Conservation (phyloP, 495 filamentous ascomycete genomes). For the Penicillium canescens region DNA sequence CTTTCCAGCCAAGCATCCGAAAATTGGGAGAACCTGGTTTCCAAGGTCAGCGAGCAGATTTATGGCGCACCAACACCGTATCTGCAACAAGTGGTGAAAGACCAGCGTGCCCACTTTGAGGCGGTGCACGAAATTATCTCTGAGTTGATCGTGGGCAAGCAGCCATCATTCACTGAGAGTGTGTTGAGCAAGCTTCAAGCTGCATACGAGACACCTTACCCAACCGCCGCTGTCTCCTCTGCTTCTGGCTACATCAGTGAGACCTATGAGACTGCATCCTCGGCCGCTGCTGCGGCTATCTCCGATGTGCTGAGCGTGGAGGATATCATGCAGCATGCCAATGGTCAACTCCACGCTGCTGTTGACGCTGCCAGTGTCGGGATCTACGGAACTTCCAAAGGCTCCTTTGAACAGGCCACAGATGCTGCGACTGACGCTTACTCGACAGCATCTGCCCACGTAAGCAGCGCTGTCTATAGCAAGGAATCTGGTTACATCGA, state of each 20-base stretch:
- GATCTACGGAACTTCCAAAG: slow-evolving; percentile 60
- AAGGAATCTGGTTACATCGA: slow-evolving; percentile 51
- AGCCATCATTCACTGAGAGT: slow-evolving; percentile 80
- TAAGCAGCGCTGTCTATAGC: slow-evolving; percentile 59
- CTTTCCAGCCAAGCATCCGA: slow-evolving; percentile 53
- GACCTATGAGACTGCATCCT: slow-evolving; percentile 58
- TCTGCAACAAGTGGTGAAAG: slow-evolving; percentile 52
- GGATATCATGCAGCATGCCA: slow-evolving; percentile 55
- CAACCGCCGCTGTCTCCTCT: slow-evolving; percentile 43
- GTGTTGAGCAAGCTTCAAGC: slow-evolving; percentile 69
- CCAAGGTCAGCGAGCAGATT: slow-evolving; percentile 66
- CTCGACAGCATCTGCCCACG: slow-evolving; percentile 45
- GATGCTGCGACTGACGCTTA: slow-evolving; percentile 52
- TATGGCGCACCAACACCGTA: slow-evolving; percentile 74
- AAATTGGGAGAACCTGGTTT: slow-evolving; percentile 69
- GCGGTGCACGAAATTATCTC: slow-evolving; percentile 72
- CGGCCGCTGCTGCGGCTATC: slow-evolving; percentile 48
- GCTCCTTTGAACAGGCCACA: slow-evolving; percentile 53
- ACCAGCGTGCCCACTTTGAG: slow-evolving; percentile 60
- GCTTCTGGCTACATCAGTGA: slow-evolving; percentile 58
- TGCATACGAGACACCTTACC: slow-evolving; percentile 61
- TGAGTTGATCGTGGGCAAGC: slow-evolving; percentile 74
- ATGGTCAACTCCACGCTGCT: slow-evolving; percentile 55
- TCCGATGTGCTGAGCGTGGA: slow-evolving; percentile 61
- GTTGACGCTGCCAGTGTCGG: slow-evolving; percentile 61